A percentile compares a stretch with the other conserved stretches of the same genome.
These are phyloP conservation scores for Hemileia vastatrix DNA, from an alignment of 1,284 basidiomycete genomes.

Conservation along the genomic window DNA sequence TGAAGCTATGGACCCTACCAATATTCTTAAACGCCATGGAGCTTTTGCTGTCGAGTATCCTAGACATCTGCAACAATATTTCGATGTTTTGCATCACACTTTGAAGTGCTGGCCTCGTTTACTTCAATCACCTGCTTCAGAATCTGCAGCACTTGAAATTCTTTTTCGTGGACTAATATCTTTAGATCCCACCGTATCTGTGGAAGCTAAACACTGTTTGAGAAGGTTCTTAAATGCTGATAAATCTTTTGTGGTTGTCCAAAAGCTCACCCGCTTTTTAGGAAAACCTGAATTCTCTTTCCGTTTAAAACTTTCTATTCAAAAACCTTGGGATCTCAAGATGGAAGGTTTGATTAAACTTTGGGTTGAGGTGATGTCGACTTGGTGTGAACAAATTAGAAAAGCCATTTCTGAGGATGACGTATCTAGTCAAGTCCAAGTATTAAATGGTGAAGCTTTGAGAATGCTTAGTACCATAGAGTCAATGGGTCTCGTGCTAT, in stretches of 20 bases:
- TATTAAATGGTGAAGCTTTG: constrained; percentile 11
- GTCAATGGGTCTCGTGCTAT: constrained; percentile 10
- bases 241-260: constrained; percentile 20
- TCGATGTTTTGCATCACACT: constrained; percentile 65
- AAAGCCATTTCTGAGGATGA: constrained; percentile 6
- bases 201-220: constrained; percentile 18
- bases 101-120: constrained; percentile 79
- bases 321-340: constrained; percentile 16
- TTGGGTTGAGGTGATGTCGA: constrained; percentile 18
- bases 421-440: background rate
- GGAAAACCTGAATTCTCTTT: constrained; percentile 19
- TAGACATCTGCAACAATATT: constrained; percentile 54
- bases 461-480: constrained; percentile 20
- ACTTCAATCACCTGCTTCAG: constrained; percentile 48
- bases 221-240: constrained; percentile 14
- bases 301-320: constrained; percentile 14
- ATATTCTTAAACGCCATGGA: constrained; percentile 45
- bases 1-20: constrained; percentile 10
- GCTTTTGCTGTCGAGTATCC: constrained; percentile 66
- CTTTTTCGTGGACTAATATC: constrained; percentile 72
- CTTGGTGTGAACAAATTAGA: constrained; percentile 20
- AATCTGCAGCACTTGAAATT: constrained; percentile 64
- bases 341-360: constrained; percentile 19
- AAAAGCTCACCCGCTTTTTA: constrained; percentile 18
- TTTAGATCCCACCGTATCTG: constrained; percentile 57